phyloP scores from a whole-genome alignment of 176 grass and related monocot genomes.

The Avena eriantha region DNA sequence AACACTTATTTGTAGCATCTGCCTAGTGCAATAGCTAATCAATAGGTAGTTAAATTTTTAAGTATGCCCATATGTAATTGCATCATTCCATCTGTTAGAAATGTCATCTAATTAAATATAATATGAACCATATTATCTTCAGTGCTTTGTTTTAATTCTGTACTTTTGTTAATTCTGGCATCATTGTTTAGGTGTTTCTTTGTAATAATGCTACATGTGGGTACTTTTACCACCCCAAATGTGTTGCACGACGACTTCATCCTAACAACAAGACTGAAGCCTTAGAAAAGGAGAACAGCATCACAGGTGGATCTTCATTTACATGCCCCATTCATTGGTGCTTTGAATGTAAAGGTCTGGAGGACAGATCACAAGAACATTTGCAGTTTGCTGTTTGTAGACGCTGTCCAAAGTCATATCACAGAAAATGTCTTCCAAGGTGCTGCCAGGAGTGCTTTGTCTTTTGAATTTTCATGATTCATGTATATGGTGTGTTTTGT shows the following conservation, averaged over 20 bases:
- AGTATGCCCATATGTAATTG: neutral
- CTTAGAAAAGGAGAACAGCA: constrained; percentile 63
- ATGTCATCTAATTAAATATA: constrained; percentile 11
- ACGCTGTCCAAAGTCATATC: constrained; percentile 89
- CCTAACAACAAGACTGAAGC: constrained; percentile 54
- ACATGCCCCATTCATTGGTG: constrained; percentile 87
- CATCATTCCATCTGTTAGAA: constrained; percentile 30
- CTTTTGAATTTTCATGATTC: constrained; percentile 15
- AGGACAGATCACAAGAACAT: constrained; percentile 62
- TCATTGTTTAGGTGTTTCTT: constrained; percentile 75
- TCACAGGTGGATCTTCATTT: constrained; percentile 72
- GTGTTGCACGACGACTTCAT: constrained; percentile 66
- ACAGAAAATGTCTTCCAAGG: constrained; percentile 94
- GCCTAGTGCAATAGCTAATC: constrained; percentile 9
- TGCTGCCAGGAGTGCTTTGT: constrained; percentile 35
- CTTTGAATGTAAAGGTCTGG: constrained; percentile 67
- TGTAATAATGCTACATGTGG: constrained; percentile 98
- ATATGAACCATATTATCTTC: constrained; percentile 28
- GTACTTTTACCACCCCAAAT: constrained; percentile 93
- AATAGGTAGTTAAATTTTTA: constrained; percentile 2
- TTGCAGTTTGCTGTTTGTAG: constrained; percentile 92
- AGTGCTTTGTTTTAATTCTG: neutral
- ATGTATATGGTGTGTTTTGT: constrained; percentile 16
- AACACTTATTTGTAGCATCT: constrained; percentile 23
- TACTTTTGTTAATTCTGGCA: constrained; percentile 39